Evolutionary conservation across 345 rosid genomes (phyloP), one percentile per base, ranked within the genome.

Genomic region (Cochlearia excelsa): DNA sequence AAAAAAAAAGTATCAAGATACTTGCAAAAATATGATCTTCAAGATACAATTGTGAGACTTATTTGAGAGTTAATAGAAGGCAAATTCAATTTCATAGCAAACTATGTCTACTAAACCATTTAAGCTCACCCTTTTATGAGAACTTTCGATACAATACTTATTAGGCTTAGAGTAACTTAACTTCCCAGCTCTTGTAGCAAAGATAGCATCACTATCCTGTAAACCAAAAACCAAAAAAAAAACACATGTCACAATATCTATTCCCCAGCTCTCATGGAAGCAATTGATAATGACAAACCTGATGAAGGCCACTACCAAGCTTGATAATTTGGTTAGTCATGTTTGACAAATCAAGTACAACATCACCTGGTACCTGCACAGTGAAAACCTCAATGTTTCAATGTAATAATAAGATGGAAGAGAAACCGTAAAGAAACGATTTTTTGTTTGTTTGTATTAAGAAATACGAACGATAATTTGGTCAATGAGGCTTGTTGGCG

Each of bases 271-370:
- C 35, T 33, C 35, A 38, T 42, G 10, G 43, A 28, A 9, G 4
- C 2, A 7, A 6, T 38, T 4, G 34, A n/a, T 7, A 11, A 28
- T 63, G 43, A 31, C 0, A 43, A 39, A 87, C 96, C 97, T 85
- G 94, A 65, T 85, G 84, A 37, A 90, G 95, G 65, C 97, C 95
- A 40, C 91, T 78, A 30, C 96, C 97, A 26, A 91, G 82, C 81
- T 84, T 87, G 77, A 91, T 81, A 23, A 85, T 87, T 61, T 82
- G 89, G 75, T 85, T 85, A 51, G 79, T 53, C 87, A 87, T 74
- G 69, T 56, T 64, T 6, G 89, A 82, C 44, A 91, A 83, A 74
- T 85, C 89, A 61, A 90, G 76, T 61, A 87, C 84, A 64, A 87
- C 76, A 72, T 90, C 97, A 35, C 97, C 96, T 6, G 90, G 96